Conservation (phyloP, 345 rosid genomes). For the Melaleuca alternifolia region DNA sequence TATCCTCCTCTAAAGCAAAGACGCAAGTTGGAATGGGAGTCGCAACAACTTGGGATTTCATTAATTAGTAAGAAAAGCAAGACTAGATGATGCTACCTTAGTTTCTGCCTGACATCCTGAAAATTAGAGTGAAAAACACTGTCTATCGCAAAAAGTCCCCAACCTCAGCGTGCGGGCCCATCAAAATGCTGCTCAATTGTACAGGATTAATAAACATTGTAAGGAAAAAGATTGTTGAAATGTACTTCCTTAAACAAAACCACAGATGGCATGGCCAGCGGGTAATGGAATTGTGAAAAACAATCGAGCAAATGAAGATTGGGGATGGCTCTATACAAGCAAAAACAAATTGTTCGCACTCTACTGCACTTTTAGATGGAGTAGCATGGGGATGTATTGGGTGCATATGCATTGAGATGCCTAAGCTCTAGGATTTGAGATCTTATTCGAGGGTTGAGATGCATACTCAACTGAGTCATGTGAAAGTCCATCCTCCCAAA, state of each 20-base stretch:
- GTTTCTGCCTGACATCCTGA: not conserved
- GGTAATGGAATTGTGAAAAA: not conserved
- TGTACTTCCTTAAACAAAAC: not conserved
- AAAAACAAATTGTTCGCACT: not conserved
- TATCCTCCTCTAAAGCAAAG: not conserved
- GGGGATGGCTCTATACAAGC: not conserved
- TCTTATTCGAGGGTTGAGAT: not conserved
- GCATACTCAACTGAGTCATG: not conserved
- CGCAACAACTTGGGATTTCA: not conserved
- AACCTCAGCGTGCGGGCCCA: too few relatives aligned
- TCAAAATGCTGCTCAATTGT: too few relatives aligned
- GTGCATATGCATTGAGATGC: not conserved
- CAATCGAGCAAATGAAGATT: not conserved
- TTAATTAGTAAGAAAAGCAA: not conserved
- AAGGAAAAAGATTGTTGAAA: not conserved
- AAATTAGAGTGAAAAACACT: too few relatives aligned
- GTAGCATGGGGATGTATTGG: not conserved
- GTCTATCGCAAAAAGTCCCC: too few relatives aligned
- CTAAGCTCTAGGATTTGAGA: not conserved
- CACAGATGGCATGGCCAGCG: not conserved
- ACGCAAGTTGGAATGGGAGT: not conserved
- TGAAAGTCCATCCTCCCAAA: not conserved
- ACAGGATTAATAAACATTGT: not conserved
- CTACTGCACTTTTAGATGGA: not conserved
- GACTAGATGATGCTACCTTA: not conserved